Evolutionary conservation across 192 early-diverging fungal species (phyloP).

Genomic region (Chytriomyces sp.): DNA sequence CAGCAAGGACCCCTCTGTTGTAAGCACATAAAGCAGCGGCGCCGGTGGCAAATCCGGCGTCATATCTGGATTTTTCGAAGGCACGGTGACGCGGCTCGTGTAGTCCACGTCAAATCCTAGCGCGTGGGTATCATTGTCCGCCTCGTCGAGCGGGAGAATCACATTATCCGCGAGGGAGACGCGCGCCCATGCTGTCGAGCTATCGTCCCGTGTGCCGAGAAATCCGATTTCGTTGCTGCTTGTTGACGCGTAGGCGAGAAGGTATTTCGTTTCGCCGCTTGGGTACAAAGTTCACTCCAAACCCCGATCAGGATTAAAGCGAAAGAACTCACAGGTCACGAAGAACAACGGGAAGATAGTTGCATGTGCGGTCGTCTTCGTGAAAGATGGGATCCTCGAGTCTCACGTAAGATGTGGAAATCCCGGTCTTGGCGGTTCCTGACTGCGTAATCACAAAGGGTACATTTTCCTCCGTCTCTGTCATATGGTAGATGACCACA

Average conservation of each 20-base stretch:
- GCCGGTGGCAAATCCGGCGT: slow-evolving; percentile 6
- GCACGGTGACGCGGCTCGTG: slow-evolving; percentile 47
- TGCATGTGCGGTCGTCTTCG: slow-evolving; percentile 17
- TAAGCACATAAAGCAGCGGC: slow-evolving; percentile 23
- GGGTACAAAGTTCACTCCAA: too few species aligned
- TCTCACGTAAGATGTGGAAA: slow-evolving; percentile 35
- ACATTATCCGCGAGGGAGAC: slow-evolving; percentile 64
- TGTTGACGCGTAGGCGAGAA: background rate
- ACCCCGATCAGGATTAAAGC: too few species aligned
- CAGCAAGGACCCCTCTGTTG: slow-evolving; percentile 15
- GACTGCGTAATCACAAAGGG: slow-evolving; percentile 36
- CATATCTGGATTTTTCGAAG: background rate
- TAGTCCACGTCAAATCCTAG: slow-evolving; percentile 79
- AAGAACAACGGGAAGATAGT: slow-evolving; percentile 3
- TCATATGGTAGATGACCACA: slow-evolving; percentile 62
- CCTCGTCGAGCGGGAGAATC: slow-evolving; percentile 52
- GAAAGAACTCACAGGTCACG: background rate
- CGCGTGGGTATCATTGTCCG: slow-evolving; percentile 66
- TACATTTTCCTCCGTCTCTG: background rate
- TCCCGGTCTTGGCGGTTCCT: slow-evolving; percentile 32
- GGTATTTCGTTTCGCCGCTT: background rate
- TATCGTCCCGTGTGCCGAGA: slow-evolving; percentile 47
- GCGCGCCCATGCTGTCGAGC: slow-evolving; percentile 70
- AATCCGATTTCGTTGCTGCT: slow-evolving; percentile 34
- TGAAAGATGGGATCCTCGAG: slow-evolving; percentile 26